Percentiles rank a stretch among this genome's conserved stretches.
phyloP scores from a whole-genome alignment of 345 rosid species.

The Angophora floribunda region DNA sequence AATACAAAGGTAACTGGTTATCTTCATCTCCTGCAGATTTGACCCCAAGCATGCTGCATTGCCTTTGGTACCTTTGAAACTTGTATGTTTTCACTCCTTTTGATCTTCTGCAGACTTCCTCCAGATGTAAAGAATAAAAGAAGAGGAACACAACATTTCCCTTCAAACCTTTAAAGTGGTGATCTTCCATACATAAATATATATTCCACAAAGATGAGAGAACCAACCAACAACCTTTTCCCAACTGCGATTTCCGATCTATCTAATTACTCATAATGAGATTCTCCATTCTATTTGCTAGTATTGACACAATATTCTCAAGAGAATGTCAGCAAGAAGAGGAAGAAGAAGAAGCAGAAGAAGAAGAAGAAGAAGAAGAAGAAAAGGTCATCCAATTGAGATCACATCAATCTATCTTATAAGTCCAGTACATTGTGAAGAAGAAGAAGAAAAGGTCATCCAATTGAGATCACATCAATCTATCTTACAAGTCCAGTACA shows the following conservation, averaged over 20 bases:
- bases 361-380: background rate
- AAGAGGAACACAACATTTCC: background rate
- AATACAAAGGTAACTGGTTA: background rate
- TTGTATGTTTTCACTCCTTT: background rate
- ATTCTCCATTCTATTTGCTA: background rate
- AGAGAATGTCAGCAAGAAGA: background rate
- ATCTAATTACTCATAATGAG: background rate
- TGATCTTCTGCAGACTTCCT: background rate
- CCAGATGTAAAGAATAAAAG: background rate
- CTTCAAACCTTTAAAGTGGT: background rate
- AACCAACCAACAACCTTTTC: background rate
- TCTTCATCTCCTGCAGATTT: background rate
- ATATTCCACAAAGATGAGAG: background rate
- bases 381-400: background rate
- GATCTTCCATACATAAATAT: background rate
- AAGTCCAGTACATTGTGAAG: no score
- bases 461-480: background rate
- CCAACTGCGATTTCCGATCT: background rate
- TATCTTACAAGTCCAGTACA: background rate
- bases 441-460: background rate
- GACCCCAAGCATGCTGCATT: background rate
- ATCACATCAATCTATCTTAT: background rate
- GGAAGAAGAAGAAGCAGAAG: background rate
- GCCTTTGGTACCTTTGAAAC: background rate
- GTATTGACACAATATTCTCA: background rate